A percentile compares a stretch with the other conserved stretches of the same genome.
Conservation (phyloP, 2,329 filamentous ascomycete genomes). For the Eurotiales sp. region DNA sequence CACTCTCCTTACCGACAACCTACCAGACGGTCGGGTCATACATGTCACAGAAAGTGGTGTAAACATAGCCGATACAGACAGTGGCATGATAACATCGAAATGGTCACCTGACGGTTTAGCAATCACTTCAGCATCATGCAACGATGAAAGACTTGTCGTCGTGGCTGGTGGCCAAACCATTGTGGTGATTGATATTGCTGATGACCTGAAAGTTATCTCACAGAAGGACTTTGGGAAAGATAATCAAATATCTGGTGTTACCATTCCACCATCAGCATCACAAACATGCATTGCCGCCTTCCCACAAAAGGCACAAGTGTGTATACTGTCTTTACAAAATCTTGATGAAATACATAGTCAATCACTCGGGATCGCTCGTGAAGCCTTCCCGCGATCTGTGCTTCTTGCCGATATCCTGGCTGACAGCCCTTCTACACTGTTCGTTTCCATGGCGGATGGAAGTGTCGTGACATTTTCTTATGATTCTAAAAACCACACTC, state of each 20-base stretch:
- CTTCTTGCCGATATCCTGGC: slow-evolving; percentile 71
- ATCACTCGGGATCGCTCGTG: slow-evolving; percentile 60
- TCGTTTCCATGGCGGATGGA: slow-evolving; percentile 89
- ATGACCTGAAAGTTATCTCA: slow-evolving; percentile 55
- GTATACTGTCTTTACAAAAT: slow-evolving; percentile 65
- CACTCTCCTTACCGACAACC: slow-evolving; percentile 68
- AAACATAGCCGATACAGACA: slow-evolving; percentile 57
- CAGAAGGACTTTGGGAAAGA: slow-evolving; percentile 60
- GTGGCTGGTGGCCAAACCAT: slow-evolving; percentile 72
- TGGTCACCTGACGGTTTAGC: slow-evolving; percentile 46
- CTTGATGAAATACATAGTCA: slow-evolving; percentile 65
- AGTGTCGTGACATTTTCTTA: slow-evolving; percentile 81
- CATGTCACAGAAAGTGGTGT: slow-evolving; percentile 70
- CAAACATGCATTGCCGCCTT: slow-evolving; percentile 77
- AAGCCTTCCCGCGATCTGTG: slow-evolving; percentile 79
- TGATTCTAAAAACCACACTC: slow-evolving; percentile 54
- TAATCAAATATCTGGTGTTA: slow-evolving; percentile 81
- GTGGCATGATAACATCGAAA: slow-evolving; percentile 43
- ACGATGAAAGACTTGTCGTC: slow-evolving; percentile 65
- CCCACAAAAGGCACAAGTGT: slow-evolving; percentile 78
- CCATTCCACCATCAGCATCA: slow-evolving; percentile 62
- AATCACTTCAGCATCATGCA: slow-evolving; percentile 77
- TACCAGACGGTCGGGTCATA: slow-evolving; percentile 61
- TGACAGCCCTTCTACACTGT: slow-evolving; percentile 67
- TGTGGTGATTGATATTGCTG: slow-evolving; percentile 62